Conservation (phyloP, 352 stramenopile species). For the Globisporangium alternatum region DNA sequence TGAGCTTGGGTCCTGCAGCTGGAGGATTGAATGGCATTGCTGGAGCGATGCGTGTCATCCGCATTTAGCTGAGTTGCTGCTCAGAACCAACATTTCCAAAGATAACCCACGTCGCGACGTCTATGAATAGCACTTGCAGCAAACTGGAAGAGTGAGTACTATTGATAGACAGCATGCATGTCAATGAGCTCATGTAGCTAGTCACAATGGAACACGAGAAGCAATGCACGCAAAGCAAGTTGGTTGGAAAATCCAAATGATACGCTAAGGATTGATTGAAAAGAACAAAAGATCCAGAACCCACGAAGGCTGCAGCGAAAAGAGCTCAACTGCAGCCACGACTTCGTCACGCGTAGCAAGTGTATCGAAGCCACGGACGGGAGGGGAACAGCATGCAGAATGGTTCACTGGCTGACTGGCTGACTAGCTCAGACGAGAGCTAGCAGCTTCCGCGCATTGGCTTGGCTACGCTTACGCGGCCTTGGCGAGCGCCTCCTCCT, state of each 20-base stretch:
- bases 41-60: background rate
- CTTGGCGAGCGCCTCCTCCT: slow-evolving; percentile 35
- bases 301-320: background rate
- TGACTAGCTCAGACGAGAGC: background rate
- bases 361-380: background rate
- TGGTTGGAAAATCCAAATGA: slow-evolving; percentile 3
- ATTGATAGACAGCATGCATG: background rate
- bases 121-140: background rate
- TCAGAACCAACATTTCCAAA: background rate
- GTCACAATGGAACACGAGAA: background rate
- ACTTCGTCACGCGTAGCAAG: background rate
- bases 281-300: slow-evolving; percentile 8
- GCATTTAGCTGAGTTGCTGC: background rate
- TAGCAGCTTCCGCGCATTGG: background rate
- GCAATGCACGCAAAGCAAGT: no score
- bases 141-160: no score
- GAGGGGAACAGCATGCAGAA: background rate
- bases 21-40: background rate
- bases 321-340: background rate
- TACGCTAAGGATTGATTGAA: slow-evolving; percentile 11
- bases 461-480: slow-evolving; percentile 26
- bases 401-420: background rate
- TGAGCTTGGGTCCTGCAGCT: background rate
- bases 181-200: background rate
- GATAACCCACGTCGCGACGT: background rate